A percentile compares a stretch with the other conserved stretches of the same genome.
Evolutionary conservation across 257 asterid genomes (phyloP).

Genomic region (Jacaranda mimosifolia): DNA sequence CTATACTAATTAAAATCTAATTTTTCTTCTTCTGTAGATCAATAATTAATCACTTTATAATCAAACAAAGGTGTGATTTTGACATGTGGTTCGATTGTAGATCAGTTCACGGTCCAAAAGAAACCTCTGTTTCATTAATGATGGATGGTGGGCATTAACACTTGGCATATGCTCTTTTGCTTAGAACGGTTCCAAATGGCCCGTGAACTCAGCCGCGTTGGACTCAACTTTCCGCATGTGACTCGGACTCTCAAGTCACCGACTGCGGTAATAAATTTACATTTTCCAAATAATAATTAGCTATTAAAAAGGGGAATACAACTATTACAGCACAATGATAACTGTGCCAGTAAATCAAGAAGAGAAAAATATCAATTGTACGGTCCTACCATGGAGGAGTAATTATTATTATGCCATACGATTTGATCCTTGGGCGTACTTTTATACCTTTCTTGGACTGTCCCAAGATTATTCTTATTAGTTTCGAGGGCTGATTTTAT

Average conservation of each 20-base stretch:
- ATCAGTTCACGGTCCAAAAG: constrained; percentile 20
- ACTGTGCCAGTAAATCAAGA: not conserved
- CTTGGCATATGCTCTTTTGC: constrained; percentile 43
- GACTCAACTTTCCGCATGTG: constrained; percentile 39
- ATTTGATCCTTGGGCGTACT: constrained; percentile 14
- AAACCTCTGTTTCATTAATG: constrained; percentile 30
- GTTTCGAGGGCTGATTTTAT: not conserved
- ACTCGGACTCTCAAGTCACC: constrained; percentile 30
- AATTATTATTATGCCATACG: constrained; percentile 22
- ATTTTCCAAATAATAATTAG: not conserved
- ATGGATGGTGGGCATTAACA: constrained; percentile 36
- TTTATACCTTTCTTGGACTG: constrained; percentile 41
- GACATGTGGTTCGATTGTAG: not conserved
- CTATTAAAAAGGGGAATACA: not conserved
- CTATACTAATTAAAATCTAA: too few species aligned
- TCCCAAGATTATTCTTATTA: constrained; percentile 29
- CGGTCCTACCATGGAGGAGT: constrained; percentile 29
- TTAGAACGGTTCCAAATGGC: constrained; percentile 15
- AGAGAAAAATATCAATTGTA: not conserved
- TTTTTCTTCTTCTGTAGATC: too few species aligned
- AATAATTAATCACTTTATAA: too few species aligned
- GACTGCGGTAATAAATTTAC: constrained; percentile 16
- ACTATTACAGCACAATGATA: not conserved
- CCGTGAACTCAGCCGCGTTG: constrained; percentile 49
- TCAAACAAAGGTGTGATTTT: too few species aligned